Base-by-base conservation (phyloP, 2,329 filamentous ascomycete genomes). In the Thielaviopsis punctulata region DNA sequence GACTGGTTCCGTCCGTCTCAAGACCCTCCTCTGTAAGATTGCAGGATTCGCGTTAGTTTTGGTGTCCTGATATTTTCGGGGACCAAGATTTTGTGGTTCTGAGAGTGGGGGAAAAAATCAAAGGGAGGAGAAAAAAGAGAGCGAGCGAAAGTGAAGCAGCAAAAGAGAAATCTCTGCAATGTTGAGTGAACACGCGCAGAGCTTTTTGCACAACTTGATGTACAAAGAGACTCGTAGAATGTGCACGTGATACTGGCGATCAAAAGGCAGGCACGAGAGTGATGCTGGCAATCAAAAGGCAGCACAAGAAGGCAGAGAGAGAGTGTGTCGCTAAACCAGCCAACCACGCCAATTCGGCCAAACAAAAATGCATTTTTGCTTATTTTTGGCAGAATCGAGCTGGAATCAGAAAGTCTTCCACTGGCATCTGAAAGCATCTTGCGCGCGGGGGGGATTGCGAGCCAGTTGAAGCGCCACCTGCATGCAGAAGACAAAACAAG, bases 11-110 rank as follows among this genome's bases (percentile, higher is more conserved):
- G 60, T 89, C 80, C 61, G 82, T 80, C 55, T 78, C 69, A 58
- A 96, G 70, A 24, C 92, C 92, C 71, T 94, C 85, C 58, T 84
- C 85, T 89, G 60, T 30, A 51, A 45, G 50, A 55, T 22, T 13
- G 39, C 12, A 27, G 36, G 24, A n/a, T 24, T 23, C 19, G 47
- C 21, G 22, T 51, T 30, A 51, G 39, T 36, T 22, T 25, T 45
- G 13, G 43, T 45, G 19, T 45, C 12, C 9, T 36, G 13, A 15
- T 15, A n/a, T 36, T 36, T 36, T 36, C 13, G 30, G 30, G 30
- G 13, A 36, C 13, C 13, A n/a, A n/a, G n/a, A 15, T 15, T 36
- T 36, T 36, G 30, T 36, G 30, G 30, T 36, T 36, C 30, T 36
- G 30, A 15, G 30, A 15, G 30, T 12, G 30, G 30, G 5, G 30